Percentiles rank a stretch among this genome's conserved stretches.
Conservation (phyloP, 352 stramenopile species). For the Salisapilia sapeloensis region DNA sequence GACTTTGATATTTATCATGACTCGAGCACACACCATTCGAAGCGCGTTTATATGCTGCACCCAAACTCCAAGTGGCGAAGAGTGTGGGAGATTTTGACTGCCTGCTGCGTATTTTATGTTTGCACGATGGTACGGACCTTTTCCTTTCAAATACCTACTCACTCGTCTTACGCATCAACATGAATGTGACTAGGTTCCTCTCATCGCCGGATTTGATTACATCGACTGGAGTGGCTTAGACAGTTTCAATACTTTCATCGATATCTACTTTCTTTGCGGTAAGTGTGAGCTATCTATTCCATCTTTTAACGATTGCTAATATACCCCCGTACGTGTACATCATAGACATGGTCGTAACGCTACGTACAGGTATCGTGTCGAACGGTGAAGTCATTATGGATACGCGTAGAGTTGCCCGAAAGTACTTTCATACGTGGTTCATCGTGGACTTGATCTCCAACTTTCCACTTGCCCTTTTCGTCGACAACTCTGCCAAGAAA, state of each 20-base stretch:
- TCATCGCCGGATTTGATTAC: conserved; percentile 53
- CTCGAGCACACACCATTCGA: conserved; percentile 20
- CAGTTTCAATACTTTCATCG: conserved; percentile 47
- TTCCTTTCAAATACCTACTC: neutral
- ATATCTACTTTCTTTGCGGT: conserved; percentile 64
- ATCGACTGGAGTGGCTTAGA: conserved; percentile 32
- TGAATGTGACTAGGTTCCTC: conserved; percentile 9
- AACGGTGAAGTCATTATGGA: conserved; percentile 78
- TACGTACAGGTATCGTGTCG: conserved; percentile 52
- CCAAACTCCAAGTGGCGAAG: conserved; percentile 60
- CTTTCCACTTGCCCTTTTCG: conserved; percentile 58
- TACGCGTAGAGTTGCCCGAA: conserved; percentile 21
- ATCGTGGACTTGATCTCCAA: conserved; percentile 71
- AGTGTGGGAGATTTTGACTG: conserved; percentile 55
- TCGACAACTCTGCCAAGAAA: conserved; percentile 30
- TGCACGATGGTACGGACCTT: conserved; percentile 33
- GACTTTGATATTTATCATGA: conserved; percentile 75
- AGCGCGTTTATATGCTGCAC: conserved; percentile 54
- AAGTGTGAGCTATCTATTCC: neutral
- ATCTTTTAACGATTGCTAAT: neutral
- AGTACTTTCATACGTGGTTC: conserved; percentile 72
- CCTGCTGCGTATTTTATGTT: conserved; percentile 58
- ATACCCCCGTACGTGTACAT: neutral
- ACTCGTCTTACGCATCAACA: neutral
- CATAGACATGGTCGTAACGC: conserved; percentile 62